Evolutionary conservation across 805 yeast genomes (phyloP).

Genomic region (Ogataea dorogensis): DNA sequence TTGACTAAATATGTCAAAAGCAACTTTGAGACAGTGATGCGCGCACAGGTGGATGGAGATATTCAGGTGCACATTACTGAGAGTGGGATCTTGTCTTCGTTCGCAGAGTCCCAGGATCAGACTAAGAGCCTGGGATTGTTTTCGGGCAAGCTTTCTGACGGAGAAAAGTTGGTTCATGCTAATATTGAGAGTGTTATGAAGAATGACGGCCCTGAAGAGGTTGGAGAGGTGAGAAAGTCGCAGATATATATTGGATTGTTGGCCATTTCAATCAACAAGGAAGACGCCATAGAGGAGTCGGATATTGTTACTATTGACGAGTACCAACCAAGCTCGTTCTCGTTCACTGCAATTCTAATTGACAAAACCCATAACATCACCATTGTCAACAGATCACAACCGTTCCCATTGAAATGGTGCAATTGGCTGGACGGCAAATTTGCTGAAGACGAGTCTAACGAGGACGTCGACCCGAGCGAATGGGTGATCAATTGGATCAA

Average conservation of each 20-base stretch:
- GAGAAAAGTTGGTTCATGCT: constrained; percentile 84
- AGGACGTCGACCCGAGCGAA: constrained; percentile 65
- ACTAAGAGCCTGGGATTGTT: constrained; percentile 62
- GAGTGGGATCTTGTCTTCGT: constrained; percentile 38
- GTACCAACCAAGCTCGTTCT: constrained; percentile 55
- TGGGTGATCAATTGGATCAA: constrained; percentile 82
- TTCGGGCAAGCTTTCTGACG: constrained; percentile 75
- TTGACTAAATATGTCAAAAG: constrained; percentile 47
- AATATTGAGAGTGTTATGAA: constrained; percentile 72
- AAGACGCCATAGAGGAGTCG: constrained; percentile 23
- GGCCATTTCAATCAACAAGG: constrained; percentile 29
- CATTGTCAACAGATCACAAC: constrained; percentile 76
- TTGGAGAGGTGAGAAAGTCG: constrained; percentile 22
- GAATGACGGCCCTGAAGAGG: constrained; percentile 5
- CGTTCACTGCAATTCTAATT: constrained; percentile 70
- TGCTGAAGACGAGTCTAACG: constrained; percentile 21
- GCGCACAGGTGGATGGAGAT: constrained; percentile 73
- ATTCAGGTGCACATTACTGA: constrained; percentile 61
- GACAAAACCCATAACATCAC: constrained; percentile 79
- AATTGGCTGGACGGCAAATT: constrained; percentile 71
- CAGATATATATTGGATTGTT: constrained; percentile 34
- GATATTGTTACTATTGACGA: constrained; percentile 43
- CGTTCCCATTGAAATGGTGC: constrained; percentile 89
- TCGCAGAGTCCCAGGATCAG: constrained; percentile 27
- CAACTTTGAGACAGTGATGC: constrained; percentile 62